Base-by-base conservation (phyloP, 805 yeast species). In the Kregervanrija pseudodelftensis region DNA sequence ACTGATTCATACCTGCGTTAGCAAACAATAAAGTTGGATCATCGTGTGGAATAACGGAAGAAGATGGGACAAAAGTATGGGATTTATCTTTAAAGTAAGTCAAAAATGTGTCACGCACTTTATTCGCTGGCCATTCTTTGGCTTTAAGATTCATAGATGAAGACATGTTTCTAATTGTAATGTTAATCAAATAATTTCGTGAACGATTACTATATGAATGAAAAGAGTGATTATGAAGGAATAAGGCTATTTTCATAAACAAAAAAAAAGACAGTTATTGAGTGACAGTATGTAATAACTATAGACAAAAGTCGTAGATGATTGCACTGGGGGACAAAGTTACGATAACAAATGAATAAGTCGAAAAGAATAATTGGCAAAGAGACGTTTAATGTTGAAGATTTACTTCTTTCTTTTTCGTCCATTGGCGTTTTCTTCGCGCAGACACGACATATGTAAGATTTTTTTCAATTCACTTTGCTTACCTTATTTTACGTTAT, bases 1-100 rank as follows among this genome's bases (percentile, higher is more conserved):
- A 93, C 72, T 93, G 99, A 70, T 93, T 93, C 99, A 93, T 93
- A 68, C 98, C 99, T 48, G 99, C 99, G 64, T 93, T 93, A 61
- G 99, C 95, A 63, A 93, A 93, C 50, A 93, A 72, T 50, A 93
- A 75, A 22, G 98, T 91, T 42, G 99, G 99, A 64, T 93, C 99
- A 69, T 93, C 97, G 64, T 84, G 95, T 43, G 99, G 99, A 49
- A 93, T 82, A 30, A 91, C 98, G 0, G 96, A 86, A 2, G 98
- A 89, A 0, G 95, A 85, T 16, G 96, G 88, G 39, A 93, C 90
- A 64, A 77, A 89, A 2, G 80, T 82, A 65, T 93, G 99, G 8
- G 72, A 73, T 40, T 68, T 67, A 39, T 74, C 68, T 53, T 76
- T 74, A 68, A 93, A 93, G 62, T 70, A 91, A 53, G 89, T 84